Evolutionary conservation across 2,329 filamentous ascomycete genomes (phyloP).

Genomic region (Plectosphaerella cucumerina): DNA sequence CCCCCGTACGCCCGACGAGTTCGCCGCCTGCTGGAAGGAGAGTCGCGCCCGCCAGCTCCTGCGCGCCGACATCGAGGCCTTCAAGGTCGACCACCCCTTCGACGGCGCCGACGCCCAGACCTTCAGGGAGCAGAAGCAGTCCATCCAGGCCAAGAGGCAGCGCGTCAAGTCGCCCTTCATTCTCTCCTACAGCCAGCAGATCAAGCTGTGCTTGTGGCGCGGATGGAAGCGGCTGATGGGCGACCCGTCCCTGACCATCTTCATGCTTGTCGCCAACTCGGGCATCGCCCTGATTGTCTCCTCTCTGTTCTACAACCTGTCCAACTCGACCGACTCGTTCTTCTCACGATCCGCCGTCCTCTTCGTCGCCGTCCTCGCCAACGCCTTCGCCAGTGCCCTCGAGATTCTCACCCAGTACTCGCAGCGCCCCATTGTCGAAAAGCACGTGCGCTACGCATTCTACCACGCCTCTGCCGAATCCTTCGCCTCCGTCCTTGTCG

Average conservation of each 20-base stretch:
- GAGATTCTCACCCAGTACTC: conserved; percentile 32
- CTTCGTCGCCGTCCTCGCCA: conserved; percentile 50
- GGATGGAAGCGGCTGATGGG: conserved; percentile 33
- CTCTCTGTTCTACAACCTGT: conserved; percentile 43
- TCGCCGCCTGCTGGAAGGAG: conserved; percentile 29
- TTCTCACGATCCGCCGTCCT: conserved; percentile 40
- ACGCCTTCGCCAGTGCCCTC: conserved; percentile 36
- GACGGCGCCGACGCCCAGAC: neutral
- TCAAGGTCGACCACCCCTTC: neutral
- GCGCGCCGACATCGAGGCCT: neutral
- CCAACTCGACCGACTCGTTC: conserved; percentile 36
- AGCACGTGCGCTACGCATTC: conserved; percentile 31
- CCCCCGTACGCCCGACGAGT: conserved; percentile 32
- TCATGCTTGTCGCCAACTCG: conserved; percentile 35
- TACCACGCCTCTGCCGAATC: conserved; percentile 29
- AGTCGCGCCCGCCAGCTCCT: conserved; percentile 1
- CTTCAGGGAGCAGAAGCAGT: conserved; percentile 1
- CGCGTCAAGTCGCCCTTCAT: conserved; percentile 43
- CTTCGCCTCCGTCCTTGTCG: conserved; percentile 31
- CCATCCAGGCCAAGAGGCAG: conserved; percentile 23
- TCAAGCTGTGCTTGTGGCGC: conserved; percentile 35
- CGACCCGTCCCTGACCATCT: conserved; percentile 32
- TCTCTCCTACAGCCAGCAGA: conserved; percentile 40
- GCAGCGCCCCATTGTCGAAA: conserved; percentile 29
- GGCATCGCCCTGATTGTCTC: conserved; percentile 47